A percentile compares a stretch with the other conserved stretches of the same genome.
These are phyloP conservation scores for Rhododendron ovatum DNA, from an alignment of 148 eudicot genomes.

Conservation along the genomic window DNA sequence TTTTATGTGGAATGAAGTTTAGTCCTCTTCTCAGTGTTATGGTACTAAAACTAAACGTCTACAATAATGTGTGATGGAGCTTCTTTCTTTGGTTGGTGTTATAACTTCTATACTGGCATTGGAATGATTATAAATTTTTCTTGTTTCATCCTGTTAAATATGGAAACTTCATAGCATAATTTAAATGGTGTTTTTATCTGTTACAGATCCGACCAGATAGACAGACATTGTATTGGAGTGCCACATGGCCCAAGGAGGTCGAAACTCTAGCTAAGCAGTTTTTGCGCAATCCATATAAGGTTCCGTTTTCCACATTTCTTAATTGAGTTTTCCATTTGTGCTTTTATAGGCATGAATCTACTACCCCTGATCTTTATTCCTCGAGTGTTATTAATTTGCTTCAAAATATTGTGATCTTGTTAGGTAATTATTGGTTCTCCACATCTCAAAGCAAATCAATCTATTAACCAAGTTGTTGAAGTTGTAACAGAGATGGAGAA, in stretches of 20 bases:
- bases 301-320: constrained; percentile 2
- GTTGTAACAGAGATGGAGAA: constrained; percentile 82
- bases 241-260: constrained; percentile 98
- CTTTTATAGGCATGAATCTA: not conserved
- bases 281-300: constrained; percentile 90
- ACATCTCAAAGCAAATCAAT: constrained; percentile 87
- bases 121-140: not conserved
- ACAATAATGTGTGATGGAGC: not conserved
- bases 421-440: constrained; percentile 90
- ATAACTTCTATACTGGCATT: not conserved
- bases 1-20: not conserved
- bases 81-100: not conserved
- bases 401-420: not conserved
- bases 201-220: constrained; percentile 94
- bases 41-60: not conserved
- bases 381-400: not conserved
- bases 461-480: constrained; percentile 89
- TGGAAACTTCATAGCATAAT: constrained; percentile 1
- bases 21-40: not conserved
- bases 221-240: constrained; percentile 97
- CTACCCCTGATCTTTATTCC: not conserved
- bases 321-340: not conserved
- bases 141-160: not conserved
- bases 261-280: constrained; percentile 90
- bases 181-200: constrained; percentile 4